phyloP scores from a whole-genome alignment of 2,329 filamentous ascomycete species.

The Arthrobotrys megalospora region DNA sequence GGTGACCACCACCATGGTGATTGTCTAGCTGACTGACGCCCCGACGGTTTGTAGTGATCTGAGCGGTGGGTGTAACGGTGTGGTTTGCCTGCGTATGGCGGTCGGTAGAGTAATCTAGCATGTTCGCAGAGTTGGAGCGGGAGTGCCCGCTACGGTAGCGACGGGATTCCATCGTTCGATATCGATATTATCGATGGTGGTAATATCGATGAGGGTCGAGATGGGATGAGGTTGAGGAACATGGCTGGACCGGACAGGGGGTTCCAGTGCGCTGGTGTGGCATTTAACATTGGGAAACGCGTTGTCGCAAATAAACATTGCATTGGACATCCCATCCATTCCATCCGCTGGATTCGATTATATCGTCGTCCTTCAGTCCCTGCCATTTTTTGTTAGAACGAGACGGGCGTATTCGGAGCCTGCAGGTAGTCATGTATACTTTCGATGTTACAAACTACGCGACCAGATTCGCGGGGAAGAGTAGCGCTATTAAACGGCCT shows the following conservation, averaged over 20 bases:
- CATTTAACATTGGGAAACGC: conserved; percentile 33
- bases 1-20: conserved; percentile 43
- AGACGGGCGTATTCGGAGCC: not conserved
- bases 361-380: not conserved
- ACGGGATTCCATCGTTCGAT: conserved; percentile 39
- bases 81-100: conserved; percentile 55
- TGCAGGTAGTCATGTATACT: not conserved
- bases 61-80: conserved; percentile 66
- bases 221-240: not conserved
- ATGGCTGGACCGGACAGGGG: not conserved
- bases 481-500: conserved; percentile 81
- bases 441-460: conserved; percentile 78
- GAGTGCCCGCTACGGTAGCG: conserved; percentile 54
- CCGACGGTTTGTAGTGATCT: conserved; percentile 75
- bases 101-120: conserved; percentile 48
- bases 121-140: conserved; percentile 58
- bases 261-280: conserved; percentile 5
- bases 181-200: not conserved
- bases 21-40: conserved; percentile 70
- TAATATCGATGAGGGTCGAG: not conserved
- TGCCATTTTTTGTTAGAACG: not conserved
- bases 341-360: not conserved
- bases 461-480: conserved; percentile 77
- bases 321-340: not conserved
- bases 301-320: conserved; percentile 51